Base-by-base conservation (phyloP, 1,284 basidiomycete genomes). In the Austroboletus niveus region DNA sequence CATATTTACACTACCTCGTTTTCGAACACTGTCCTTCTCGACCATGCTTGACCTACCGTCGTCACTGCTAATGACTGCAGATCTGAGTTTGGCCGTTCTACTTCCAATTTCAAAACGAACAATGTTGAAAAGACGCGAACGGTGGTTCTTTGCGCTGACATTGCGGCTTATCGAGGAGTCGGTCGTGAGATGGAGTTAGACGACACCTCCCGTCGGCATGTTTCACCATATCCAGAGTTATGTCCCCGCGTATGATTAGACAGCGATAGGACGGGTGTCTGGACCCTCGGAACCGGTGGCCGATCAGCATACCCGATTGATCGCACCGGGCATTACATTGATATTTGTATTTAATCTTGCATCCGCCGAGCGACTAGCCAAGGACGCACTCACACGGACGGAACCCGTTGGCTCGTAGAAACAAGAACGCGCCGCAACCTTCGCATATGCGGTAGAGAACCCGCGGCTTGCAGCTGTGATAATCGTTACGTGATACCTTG, bases 301-400 rank as follows among this genome's bases (percentile, higher is more conserved):
- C 29, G 29, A 29, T 29, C 7, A 8, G 29, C 29, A 29, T 29
- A 29, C 7, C 22, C 22, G 22, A 24, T 24, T 5, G 29, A 29
- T 29, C 29, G 6, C 8, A 9, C 7, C 8, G 27, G 27, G 27
- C 27, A 29, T 29, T 4, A 8, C 29, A 29, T 29, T 9, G 29
- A 5, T 24, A 24, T 24, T 24, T 24, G 29, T 29, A 29, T 29
- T 29, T 29, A 29, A 29, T 5, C 29, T 29, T 6, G 29, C 29
- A 8, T 29, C 29, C 22, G 79, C 75, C 27, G 66, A 80, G 32
- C 68, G 72, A 41, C 62, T 84, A 14, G 72, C 76, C 32, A 73
- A 70, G 54, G 81, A 79, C 42, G 68, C 69, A 40, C 71, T 82
- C 38, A 72, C 72, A 63, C 74, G 70, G 45, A 55, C 52, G 24